Evolutionary conservation across 2,329 filamentous ascomycete genomes (phyloP), one percentile per base, ranked within the genome.

Genomic region (Dactylellina cionopaga): DNA sequence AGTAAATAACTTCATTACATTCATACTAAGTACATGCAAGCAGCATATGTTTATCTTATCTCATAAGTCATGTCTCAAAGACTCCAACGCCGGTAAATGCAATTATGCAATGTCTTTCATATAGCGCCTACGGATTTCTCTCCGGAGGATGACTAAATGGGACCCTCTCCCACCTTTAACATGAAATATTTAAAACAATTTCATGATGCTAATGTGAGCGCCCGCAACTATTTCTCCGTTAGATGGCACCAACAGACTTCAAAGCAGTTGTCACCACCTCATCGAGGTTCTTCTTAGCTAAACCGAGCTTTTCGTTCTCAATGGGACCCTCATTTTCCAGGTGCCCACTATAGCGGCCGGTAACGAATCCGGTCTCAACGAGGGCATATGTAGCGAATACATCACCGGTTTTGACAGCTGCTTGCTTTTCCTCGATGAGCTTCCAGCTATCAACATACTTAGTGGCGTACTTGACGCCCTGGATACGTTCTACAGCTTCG

Each of bases 401-500:
- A 46, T 79, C 76, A 24, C 80, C 79, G 5, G 63, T 59, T 22
- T 56, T 69, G 7, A 70, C 69, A 1, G 76, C 77, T 10, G 75
- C 75, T 52, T 79, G 75, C 72, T 80, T 78, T 65, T 79, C 75
- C 55, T 75, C 62, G 46, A 79, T 77, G 31, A 78, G 51, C n/a
- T 73, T 71, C 2, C 65, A 31, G 46, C 77, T 78, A 29, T 80
- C 74, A 31, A 80, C 35, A 1, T 29, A 75, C 39, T 79, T 77
- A 72, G 75, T 2, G 5, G 44, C 35, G 52, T 79, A 79, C 39
- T 82, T 82, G n/a, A 83, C 79, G 1, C 83, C 81, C 68, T 84
- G 37, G 17, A 41, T 41, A 5, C 37, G 81, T 76, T 86, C 84
- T 1, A 85, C 79, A 6, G 84, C 82, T 54, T 83, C 83, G 41